These are phyloP conservation scores for Tetradesmus obliquus DNA, from an alignment of 139 green algal genomes.

Conservation along the genomic window DNA sequence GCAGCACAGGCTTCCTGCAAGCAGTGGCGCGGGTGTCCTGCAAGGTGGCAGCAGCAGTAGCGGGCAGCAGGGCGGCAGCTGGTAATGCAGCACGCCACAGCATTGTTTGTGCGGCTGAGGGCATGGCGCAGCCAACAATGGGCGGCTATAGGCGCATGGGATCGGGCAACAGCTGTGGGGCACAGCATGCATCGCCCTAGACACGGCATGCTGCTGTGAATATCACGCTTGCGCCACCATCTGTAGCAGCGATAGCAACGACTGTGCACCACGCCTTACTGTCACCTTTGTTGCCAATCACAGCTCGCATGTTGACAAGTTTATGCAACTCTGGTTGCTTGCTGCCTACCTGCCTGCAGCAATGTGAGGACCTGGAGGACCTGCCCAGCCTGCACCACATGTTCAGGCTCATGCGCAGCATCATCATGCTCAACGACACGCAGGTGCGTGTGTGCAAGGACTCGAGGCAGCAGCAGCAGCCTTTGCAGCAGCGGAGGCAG, in stretches of 20 bases:
- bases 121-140: too few relatives aligned
- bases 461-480: not conserved
- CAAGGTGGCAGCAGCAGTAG: too few relatives aligned
- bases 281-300: too few relatives aligned
- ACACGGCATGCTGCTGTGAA: too few relatives aligned
- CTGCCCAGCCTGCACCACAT: conserved; percentile 75
- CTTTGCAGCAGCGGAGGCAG: not conserved
- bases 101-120: too few relatives aligned
- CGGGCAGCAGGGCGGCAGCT: too few relatives aligned
- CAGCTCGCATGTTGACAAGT: too few relatives aligned
- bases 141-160: too few relatives aligned
- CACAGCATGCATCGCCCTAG: not conserved
- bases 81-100: too few relatives aligned
- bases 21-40: not conserved
- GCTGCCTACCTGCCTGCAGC: conserved; percentile 39
- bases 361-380: conserved; percentile 97
- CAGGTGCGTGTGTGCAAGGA: not conserved
- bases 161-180: not conserved
- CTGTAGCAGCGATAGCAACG: too few relatives aligned
- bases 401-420: conserved; percentile 77
- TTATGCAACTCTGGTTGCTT: not conserved
- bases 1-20: not conserved
- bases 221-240: too few relatives aligned
- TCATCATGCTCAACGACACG: conserved; percentile 96
- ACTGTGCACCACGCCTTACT: too few relatives aligned